A percentile compares a stretch with the other conserved stretches of the same genome.
Evolutionary conservation across 257 asterid genomes (phyloP).

Genomic region (Buddleja alternifolia): DNA sequence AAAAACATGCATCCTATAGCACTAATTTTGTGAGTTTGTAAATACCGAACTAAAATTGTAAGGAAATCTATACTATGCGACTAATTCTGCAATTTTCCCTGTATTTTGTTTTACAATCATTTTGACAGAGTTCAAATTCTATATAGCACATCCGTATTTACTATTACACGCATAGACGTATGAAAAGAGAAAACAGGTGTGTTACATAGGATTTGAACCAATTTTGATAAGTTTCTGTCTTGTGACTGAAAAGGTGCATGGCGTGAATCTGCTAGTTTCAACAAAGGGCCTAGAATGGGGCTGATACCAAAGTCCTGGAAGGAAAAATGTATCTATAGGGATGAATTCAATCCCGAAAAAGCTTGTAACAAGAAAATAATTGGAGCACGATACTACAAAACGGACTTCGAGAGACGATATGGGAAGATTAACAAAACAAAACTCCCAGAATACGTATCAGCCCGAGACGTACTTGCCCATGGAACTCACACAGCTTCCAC

Average conservation of each 20-base stretch:
- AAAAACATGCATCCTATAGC: too few species aligned
- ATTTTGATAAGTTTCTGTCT: too few species aligned
- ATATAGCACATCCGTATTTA: too few species aligned
- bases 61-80: too few species aligned
- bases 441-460: slow-evolving; percentile 44
- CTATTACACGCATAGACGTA: too few species aligned
- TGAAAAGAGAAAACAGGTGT: too few species aligned
- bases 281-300: slow-evolving; percentile 48
- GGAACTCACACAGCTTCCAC: slow-evolving; percentile 76
- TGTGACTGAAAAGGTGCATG: slow-evolving; percentile 49
- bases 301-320: slow-evolving; percentile 57
- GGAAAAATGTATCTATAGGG: slow-evolving; percentile 53
- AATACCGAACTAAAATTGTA: too few species aligned
- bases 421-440: slow-evolving; percentile 35
- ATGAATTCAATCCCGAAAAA: slow-evolving; percentile 43
- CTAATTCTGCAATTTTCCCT: too few species aligned
- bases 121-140: too few species aligned
- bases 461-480: slow-evolving; percentile 59
- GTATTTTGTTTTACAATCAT: too few species aligned
- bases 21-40: too few species aligned
- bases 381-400: slow-evolving; percentile 56
- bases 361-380: slow-evolving; percentile 60
- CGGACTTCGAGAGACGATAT: slow-evolving; percentile 45
- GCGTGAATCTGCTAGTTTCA: slow-evolving; percentile 68
- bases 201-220: too few species aligned